Evolutionary conservation across 768 basidiomycete species (phyloP), one percentile per base, ranked within the genome.

Genomic region (Agaricus subrufescens): DNA sequence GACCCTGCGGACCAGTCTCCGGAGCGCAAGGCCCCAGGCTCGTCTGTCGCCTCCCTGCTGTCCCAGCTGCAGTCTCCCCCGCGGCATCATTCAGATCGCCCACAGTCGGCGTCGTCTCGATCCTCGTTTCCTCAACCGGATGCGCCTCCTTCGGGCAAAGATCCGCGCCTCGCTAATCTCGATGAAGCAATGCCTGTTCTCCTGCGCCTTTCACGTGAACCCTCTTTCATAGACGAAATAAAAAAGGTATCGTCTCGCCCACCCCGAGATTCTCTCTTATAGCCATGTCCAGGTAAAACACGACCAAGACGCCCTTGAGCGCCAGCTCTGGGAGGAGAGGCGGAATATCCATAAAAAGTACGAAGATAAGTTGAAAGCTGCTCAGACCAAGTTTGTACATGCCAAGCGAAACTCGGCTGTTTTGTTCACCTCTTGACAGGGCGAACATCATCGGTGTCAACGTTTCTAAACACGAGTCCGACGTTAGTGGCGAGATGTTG

Each of bases 231-330:
- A 38, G 64, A 73, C 26, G 65, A 75, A 15, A 62, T 91, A 39
- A 69, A 69, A 43, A 76, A 80, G 70, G 89, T 87, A 69, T 46
- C 63, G 58, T 43, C n/a, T 34, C 7, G 25, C 49, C 12, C 26
- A 42, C 54, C 30, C 26, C 23, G 26, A 39, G 45, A 50, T 14
- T 37, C 59, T 37, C 37, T 43, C 50, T 49, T 49, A 31, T 53
- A 42, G 40, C 14, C 49, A 3, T 42, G 29, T 52, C 23, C 63
- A 91, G 91, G 73, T 94, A 63, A 87, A 83, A 68, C 69, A 79
- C 52, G 86, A 89, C 48, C 91, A 94, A 70, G 75, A 83, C 54
- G 73, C 75, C 25, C 72, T 92, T 34, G 91, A 94, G 67, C 77
- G 72, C 58, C 77, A 76, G 56, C 68, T 92, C 37, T 91, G 82